Base-by-base conservation (phyloP, 2,329 filamentous ascomycete species). In the Pestalotiopsis sp. region DNA sequence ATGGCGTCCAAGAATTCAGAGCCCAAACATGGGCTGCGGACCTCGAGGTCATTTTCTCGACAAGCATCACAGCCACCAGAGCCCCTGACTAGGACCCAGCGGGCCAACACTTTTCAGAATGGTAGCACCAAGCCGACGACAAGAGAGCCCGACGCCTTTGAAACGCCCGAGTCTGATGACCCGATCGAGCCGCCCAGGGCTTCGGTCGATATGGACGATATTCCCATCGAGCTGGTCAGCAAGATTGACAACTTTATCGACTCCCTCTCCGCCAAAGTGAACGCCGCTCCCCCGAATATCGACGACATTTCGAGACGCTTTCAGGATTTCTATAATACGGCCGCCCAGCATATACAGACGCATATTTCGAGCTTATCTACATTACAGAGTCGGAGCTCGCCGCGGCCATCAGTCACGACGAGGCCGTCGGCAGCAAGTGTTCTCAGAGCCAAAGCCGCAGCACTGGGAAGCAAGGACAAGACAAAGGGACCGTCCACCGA, bases 221-320 rank as follows among this genome's bases (percentile, higher is more conserved):
- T 99, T 56, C 96, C 96, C 14, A 96, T 98, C 75, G 96, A 99
- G 85, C 88, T 99, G 68, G 87, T 96, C 68, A 96, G 93, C 78
- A 82, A 98, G 76, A 94, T 92, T 22, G 95, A 98, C 79, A 93
- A 92, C 76, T 99, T 99, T 77, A 91, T 98, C 75, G 94, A 97
- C 70, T 95, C 94, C 6, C 83, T 99, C 30, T 92, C 90, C 61
- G 93, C 93, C 73, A 97, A 93, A 83, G 91, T 97, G 39, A 92
- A 98, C 75, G 88, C 92, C 2, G 90, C 89, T 4, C 96, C 96
- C 4, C 91, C 96, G 0, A 92, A 88, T 59, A 92, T 97, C 75
- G 94, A 97, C 61, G 91, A 88, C 70, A 86, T 98, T 17, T 92
- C 94, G 9, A 86, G 88, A n/a, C 85, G 96, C 65, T 98, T 98